Conservation (phyloP, 2,329 filamentous ascomycete species). For the Amesomyces nigricolor region DNA sequence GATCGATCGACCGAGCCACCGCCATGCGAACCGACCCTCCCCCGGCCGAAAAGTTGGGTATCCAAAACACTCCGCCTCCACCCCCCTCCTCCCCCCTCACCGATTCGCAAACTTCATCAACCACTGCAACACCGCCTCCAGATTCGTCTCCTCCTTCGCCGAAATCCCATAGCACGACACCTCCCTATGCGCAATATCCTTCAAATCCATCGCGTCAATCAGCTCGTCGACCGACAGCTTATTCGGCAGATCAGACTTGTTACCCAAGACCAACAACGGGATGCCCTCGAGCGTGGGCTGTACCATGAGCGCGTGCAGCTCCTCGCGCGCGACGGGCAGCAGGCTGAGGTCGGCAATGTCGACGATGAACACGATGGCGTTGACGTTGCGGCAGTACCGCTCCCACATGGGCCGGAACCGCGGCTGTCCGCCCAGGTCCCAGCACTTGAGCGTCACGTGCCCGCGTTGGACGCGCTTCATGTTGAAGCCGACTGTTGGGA, state of each 20-base stretch:
- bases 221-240: conserved; percentile 91
- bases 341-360: conserved; percentile 83
- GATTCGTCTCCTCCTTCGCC: conserved; percentile 96
- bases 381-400: conserved; percentile 93
- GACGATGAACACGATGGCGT: conserved; percentile 97
- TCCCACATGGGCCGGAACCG: conserved; percentile 99
- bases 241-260: conserved; percentile 92
- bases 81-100: conserved; percentile 38
- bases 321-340: conserved; percentile 80
- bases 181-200: conserved; percentile 82
- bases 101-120: conserved; percentile 82
- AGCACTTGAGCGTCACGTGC: conserved; percentile 97
- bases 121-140: conserved; percentile 95
- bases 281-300: conserved; percentile 84
- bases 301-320: conserved; percentile 82
- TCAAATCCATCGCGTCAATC: conserved; percentile 87
- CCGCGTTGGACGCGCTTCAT: conserved; percentile 98
- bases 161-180: conserved; percentile 99
- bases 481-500: conserved; percentile 97
- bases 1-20: not conserved
- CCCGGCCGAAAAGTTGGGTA: conserved; percentile 8
- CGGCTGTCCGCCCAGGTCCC: conserved; percentile 96
- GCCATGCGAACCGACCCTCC: not conserved
- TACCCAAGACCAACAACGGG: conserved; percentile 86
- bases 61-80: conserved; percentile 8